phyloP scores from a whole-genome alignment of 2,329 filamentous ascomycete genomes.

The Tolypocladium ophioglossoides region DNA sequence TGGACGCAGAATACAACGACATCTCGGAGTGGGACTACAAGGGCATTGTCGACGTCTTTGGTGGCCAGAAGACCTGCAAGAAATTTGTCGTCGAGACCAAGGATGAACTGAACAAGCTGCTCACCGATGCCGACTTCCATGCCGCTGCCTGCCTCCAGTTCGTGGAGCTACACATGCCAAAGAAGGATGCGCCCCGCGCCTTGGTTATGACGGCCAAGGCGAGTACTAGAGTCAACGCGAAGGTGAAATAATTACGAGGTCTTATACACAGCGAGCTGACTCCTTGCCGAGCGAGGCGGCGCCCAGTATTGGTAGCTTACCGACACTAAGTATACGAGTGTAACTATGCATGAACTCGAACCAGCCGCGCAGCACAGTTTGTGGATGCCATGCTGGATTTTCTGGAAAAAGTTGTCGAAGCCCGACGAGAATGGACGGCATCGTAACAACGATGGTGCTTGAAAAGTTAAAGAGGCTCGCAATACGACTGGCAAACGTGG shows the following conservation, averaged over 20 bases:
- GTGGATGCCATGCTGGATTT: background rate
- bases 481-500: background rate
- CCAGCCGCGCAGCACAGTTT: background rate
- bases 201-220: conserved; percentile 62
- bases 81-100: conserved; percentile 61
- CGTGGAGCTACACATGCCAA: conserved; percentile 74
- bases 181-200: conserved; percentile 63
- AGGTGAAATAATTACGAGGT: conserved; percentile 15
- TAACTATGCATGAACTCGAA: background rate
- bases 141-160: conserved; percentile 49
- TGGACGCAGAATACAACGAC: conserved; percentile 72
- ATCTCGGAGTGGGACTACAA: conserved; percentile 66
- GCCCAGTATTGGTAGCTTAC: background rate
- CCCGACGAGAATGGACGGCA: too few species aligned
- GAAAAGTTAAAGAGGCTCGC: background rate
- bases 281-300: background rate
- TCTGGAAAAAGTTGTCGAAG: background rate
- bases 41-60: conserved; percentile 57
- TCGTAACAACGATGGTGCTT: background rate
- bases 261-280: background rate
- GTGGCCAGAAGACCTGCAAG: conserved; percentile 47
- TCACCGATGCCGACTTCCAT: conserved; percentile 54
- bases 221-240: conserved; percentile 57
- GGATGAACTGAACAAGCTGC: conserved; percentile 54
- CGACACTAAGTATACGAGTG: background rate